Conservation (phyloP, 2,329 filamentous ascomycete genomes). For the Madurella fahalii region DNA sequence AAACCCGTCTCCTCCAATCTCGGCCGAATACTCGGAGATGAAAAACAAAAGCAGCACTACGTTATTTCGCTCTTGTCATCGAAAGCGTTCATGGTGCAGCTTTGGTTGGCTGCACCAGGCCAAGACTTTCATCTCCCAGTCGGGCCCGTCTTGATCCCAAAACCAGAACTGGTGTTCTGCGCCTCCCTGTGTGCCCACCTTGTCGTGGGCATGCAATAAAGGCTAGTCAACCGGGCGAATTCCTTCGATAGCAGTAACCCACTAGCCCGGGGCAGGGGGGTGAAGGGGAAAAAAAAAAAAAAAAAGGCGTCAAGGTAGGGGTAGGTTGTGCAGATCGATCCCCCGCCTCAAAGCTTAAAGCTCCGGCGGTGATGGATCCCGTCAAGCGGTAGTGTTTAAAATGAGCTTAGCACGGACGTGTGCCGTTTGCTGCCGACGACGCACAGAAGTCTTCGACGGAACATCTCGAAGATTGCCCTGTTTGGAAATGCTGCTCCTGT, state of each 20-base stretch:
- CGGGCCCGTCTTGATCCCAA: not conserved
- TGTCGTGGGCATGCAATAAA: not conserved
- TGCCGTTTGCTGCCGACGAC: not conserved
- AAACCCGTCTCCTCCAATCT: not conserved
- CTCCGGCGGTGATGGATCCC: not conserved
- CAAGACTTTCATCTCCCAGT: slow-evolving; percentile 21
- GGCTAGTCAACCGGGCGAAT: not conserved
- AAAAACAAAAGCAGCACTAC: not conserved
- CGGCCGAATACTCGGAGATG: slow-evolving; percentile 10
- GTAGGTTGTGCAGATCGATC: not conserved
- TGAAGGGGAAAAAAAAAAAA: no score
- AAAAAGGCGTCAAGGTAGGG: not conserved
- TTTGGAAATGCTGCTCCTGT: slow-evolving; percentile 16
- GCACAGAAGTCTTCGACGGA: slow-evolving; percentile 18
- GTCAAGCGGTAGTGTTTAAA: not conserved
- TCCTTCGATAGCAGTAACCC: not conserved
- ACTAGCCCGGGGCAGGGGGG: not conserved
- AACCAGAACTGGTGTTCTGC: not conserved
- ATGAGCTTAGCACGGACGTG: slow-evolving; percentile 3
- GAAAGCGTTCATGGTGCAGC: no score
- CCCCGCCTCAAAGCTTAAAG: slow-evolving; percentile 6
- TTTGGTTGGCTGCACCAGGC: slow-evolving; percentile 18
- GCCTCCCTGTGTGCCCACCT: not conserved
- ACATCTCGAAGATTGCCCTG: slow-evolving; percentile 24
- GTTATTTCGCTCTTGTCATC: not conserved